Base-by-base conservation (phyloP, 768 basidiomycete species). In the Leccinellum albellum region DNA sequence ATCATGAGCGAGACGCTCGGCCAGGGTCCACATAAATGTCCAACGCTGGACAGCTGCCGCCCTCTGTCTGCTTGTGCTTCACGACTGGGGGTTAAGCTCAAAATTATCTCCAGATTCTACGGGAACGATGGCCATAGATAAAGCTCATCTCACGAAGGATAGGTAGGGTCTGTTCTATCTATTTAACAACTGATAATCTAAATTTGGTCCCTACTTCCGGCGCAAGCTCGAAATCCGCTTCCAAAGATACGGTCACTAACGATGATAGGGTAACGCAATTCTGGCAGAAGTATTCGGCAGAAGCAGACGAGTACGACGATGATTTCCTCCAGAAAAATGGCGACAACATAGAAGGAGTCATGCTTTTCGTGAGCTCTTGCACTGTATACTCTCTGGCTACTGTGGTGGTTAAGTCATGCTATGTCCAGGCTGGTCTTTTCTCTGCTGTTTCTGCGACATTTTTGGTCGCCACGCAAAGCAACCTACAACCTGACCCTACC, bases 361-460 rank as follows among this genome's bases (percentile, higher is more conserved):
- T 56, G 31, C 32, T 56, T 20, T 56, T 56, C 33, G 56, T 48
- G 42, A 35, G 40, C 15, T 17, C 17, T 21, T 37, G 28, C 29
- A 21, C 14, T 21, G 29, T 24, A 21, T 31, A 3, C 15, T 35
- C 15, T 28, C 13, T 6, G 44, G 23, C 5, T 21, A 40, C 20
- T 9, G 17, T n/a, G 35, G 37, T 23, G 24, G 20, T 7, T 40
- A 15, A 55, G 8, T 2, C 40, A 23, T 15, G 13, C 6, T 15
- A 23, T 20, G 28, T 24, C 40, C 35, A 78, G 76, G 71, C 74
- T 32, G 77, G 77, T 69, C 65, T 78, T 12, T 78, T 78, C 61
- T 75, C 76, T 23, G 71, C 75, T 4, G 72, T 71, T 1, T 66
- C 75, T 14, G 74, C 72, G 3, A 67, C 76, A 2, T 78, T 78